Percentiles rank a stretch among this genome's conserved stretches.
phyloP scores from a whole-genome alignment of 1,284 basidiomycete genomes.

The Inonotus obliquus region DNA sequence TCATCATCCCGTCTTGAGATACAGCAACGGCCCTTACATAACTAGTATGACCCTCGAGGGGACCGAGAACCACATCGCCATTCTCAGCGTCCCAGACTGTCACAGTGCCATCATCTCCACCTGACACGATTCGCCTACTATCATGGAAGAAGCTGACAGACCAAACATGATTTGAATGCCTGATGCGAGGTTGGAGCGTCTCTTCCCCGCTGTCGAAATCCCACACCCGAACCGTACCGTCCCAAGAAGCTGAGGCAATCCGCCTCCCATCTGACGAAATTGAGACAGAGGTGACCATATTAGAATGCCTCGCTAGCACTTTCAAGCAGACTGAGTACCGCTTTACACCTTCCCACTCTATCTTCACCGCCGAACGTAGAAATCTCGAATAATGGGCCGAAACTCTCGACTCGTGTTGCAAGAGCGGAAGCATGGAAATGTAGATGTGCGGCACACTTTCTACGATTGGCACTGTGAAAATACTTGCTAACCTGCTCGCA shows the following conservation, averaged over 20 bases:
- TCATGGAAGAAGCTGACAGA: slow-evolving; percentile 8
- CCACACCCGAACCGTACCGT: slow-evolving; percentile 18
- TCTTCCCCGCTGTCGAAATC: not conserved
- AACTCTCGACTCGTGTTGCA: slow-evolving; percentile 14
- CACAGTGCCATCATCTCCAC: slow-evolving; percentile 17
- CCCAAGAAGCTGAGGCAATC: slow-evolving; percentile 20
- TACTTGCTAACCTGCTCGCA: slow-evolving; percentile 13
- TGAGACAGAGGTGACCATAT: slow-evolving; percentile 9
- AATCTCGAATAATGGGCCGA: not conserved
- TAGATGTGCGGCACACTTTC: slow-evolving; percentile 24
- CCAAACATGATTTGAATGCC: slow-evolving; percentile 8
- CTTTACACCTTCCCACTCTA: not conserved
- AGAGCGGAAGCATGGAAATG: slow-evolving; percentile 23
- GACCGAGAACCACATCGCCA: not conserved
- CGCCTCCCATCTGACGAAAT: slow-evolving; percentile 18
- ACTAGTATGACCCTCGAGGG: slow-evolving; percentile 10
- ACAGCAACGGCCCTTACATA: slow-evolving; percentile 14
- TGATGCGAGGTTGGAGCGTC: not conserved
- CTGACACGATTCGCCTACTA: slow-evolving; percentile 15
- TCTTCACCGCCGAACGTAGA: not conserved
- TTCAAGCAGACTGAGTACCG: not conserved
- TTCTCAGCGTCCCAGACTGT: slow-evolving; percentile 17
- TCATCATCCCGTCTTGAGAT: slow-evolving; percentile 4
- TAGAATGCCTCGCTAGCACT: slow-evolving; percentile 15
- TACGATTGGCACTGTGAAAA: slow-evolving; percentile 17